Base-by-base conservation (phyloP, 2,329 filamentous ascomycete genomes). In the Ophiobolus disseminans region DNA sequence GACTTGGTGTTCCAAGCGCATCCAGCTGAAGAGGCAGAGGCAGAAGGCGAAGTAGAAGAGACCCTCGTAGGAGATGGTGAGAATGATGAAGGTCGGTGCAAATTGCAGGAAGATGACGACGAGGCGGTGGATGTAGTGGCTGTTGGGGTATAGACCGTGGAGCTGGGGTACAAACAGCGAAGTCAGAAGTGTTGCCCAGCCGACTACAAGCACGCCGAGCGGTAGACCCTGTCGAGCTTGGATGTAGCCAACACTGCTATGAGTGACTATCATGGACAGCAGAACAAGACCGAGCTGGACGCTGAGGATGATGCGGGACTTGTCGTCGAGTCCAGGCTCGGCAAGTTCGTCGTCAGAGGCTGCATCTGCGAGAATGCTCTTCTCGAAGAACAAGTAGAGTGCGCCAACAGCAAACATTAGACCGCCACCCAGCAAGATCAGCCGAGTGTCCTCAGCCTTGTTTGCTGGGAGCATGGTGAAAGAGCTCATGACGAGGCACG, bases 21-120 rank as follows among this genome's bases (percentile, higher is more conserved):
- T 90, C 94, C 94, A 99, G 45, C 87, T 86, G 41, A 96, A 80
- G 4, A 99, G 77, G 17, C 87, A 89, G 44, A 88, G 78, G 66
- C 87, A 91, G 74, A 97, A 99, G 9, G 88, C 86, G 50, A 97
- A 85, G 74, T 97, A 99, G 73, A 99, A 99, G 2, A 99, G 81
- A 0, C 93, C 93, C 73, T 99, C 94, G 75, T 96, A 99, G 0
- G 93, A 97, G 62, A 97, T 97, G 6, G 92, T 96, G 40, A 99
- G 84, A 65, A 99, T 93, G 68, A 99, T 88, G 74, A 97, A 99
- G 1, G 89, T 88, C 0, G 94, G 94, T 0, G 93, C 89, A 69
- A 95, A 97, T 4, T 92, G 89, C 39, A 99, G 80, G 76, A 97
- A 99, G 44, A 97, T 86, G 61, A 96, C 84, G 58, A 92, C 82